Evolutionary conservation across 192 early-diverging fungal species (phyloP).

Genomic region (Chytriomyces sp.): DNA sequence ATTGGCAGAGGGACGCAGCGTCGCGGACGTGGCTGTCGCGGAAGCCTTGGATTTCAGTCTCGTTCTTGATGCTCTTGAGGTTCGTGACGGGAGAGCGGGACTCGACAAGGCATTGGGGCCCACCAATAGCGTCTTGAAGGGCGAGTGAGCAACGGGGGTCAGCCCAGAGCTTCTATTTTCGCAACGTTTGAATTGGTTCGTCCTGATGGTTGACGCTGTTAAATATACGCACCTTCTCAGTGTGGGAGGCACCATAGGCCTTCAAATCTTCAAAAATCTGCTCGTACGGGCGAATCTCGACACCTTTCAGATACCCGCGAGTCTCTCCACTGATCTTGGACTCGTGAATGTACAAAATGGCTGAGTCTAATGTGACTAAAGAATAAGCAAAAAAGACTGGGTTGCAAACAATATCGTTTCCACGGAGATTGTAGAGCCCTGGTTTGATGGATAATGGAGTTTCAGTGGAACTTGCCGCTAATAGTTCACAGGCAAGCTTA

Average conservation of each 20-base stretch:
- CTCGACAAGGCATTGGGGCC: slow-evolving; percentile 53
- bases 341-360: slow-evolving; percentile 78
- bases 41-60: slow-evolving; percentile 88
- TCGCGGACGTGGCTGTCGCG: slow-evolving; percentile 89
- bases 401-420: slow-evolving; percentile 94
- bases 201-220: too few relatives aligned
- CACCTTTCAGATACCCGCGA: slow-evolving; percentile 59
- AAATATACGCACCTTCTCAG: not conserved
- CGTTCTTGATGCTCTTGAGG: slow-evolving; percentile 94
- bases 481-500: too few relatives aligned
- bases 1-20: slow-evolving; percentile 74
- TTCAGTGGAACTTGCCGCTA: not conserved
- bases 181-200: too few relatives aligned
- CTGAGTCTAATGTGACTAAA: slow-evolving; percentile 69
- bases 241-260: slow-evolving; percentile 17
- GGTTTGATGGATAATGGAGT: not conserved
- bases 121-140: slow-evolving; percentile 73
- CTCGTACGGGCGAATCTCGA: slow-evolving; percentile 74
- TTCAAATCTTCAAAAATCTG: slow-evolving; percentile 76
- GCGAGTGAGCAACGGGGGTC: slow-evolving; percentile 73
- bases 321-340: slow-evolving; percentile 66
- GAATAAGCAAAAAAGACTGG: slow-evolving; percentile 96
- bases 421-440: slow-evolving; percentile 95
- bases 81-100: slow-evolving; percentile 70
- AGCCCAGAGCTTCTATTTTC: slow-evolving; percentile 63